Conservation (phyloP, 2,329 filamentous ascomycete genomes). For the Uncinocarpus reesii region DNA sequence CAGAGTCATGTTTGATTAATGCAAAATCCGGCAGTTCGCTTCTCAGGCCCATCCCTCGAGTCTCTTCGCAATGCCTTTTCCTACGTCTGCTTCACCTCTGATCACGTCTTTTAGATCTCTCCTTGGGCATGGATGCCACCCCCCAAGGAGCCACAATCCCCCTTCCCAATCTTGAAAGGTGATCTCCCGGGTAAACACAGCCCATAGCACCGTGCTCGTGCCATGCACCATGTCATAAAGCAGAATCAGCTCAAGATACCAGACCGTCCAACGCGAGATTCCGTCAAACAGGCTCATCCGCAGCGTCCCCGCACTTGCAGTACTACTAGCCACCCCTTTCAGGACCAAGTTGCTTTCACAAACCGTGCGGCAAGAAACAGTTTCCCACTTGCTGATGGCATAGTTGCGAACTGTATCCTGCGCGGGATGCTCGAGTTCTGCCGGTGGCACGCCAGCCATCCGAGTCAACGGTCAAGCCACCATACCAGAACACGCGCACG, state of each 20-base stretch:
- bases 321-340: conserved; percentile 16
- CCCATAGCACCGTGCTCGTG: conserved; percentile 42
- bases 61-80: conserved; percentile 24
- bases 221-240: conserved; percentile 30
- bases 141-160: conserved; percentile 19
- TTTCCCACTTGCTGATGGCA: conserved; percentile 30
- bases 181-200: conserved; percentile 38
- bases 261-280: conserved; percentile 19
- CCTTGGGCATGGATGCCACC: conserved; percentile 10
- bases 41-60: conserved; percentile 37
- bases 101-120: conserved; percentile 19
- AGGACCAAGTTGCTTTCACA: conserved; percentile 20
- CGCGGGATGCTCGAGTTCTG: conserved; percentile 21
- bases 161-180: conserved; percentile 18
- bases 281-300: conserved; percentile 20
- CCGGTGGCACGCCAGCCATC: conserved; percentile 21
- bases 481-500: conserved; percentile 31
- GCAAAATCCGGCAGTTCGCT: conserved; percentile 21
- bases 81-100: conserved; percentile 21
- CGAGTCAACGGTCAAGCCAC: conserved; percentile 16
- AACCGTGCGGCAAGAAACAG: conserved; percentile 28
- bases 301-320: conserved; percentile 30
- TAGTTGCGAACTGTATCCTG: conserved; percentile 21
- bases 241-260: conserved; percentile 20
- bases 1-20: not conserved